Evolutionary conservation across 2,329 filamentous ascomycete genomes (phyloP).

Genomic region (Colletotrichum sp.): DNA sequence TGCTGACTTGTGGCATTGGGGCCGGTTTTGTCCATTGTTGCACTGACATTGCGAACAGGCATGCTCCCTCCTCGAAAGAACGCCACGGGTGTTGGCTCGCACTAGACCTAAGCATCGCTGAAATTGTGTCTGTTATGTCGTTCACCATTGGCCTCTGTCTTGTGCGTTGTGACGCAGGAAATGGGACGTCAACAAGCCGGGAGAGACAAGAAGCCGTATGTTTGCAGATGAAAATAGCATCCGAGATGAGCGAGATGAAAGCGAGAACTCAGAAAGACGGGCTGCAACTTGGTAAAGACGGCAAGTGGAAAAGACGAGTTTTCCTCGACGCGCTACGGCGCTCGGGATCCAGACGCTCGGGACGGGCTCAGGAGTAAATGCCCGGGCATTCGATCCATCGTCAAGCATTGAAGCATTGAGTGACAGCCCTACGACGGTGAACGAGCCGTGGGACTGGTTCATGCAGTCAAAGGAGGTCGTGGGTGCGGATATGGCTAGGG

Average conservation of each 20-base stretch:
- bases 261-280: neutral
- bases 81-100: neutral
- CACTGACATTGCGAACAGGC: neutral
- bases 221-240: neutral
- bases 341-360: neutral
- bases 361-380: neutral
- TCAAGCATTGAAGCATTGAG: neutral
- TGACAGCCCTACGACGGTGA: neutral
- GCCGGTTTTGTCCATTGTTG: neutral
- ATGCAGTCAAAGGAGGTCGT: neutral
- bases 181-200: neutral
- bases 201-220: neutral
- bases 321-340: neutral
- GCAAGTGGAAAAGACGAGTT: neutral
- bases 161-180: neutral
- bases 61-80: neutral
- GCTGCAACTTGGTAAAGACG: neutral
- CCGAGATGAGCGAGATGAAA: neutral
- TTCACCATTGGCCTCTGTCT: neutral
- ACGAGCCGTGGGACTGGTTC: neutral
- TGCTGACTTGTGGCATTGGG: neutral
- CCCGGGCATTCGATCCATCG: neutral
- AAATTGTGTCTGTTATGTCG: neutral
- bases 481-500: neutral
- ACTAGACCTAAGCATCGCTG: neutral